Percentiles rank a stretch among this genome's conserved stretches.
These are phyloP conservation scores for Crithidia expoeki DNA, from an alignment of 208 protist species.

Conservation along the genomic window DNA sequence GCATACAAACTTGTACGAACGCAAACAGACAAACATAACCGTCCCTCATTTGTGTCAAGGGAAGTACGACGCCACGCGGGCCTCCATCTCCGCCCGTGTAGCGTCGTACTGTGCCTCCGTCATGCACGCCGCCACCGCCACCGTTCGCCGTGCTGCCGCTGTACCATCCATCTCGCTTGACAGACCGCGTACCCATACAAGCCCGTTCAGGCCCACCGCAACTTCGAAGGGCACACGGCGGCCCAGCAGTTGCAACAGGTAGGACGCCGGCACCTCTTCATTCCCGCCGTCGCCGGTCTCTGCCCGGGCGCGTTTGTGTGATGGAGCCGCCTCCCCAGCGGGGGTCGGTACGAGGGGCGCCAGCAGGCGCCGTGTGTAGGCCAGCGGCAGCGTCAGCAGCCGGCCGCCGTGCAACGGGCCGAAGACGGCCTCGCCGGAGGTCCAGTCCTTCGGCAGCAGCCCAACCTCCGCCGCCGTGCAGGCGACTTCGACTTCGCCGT, in stretches of 20 bases:
- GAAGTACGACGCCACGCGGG: constrained; percentile 75
- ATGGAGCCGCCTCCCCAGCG: neutral
- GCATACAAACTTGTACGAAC: neutral
- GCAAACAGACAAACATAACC: neutral
- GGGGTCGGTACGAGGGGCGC: constrained; percentile 19
- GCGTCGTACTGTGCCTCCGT: constrained; percentile 72
- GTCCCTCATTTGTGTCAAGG: constrained; percentile 11
- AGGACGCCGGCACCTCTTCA: constrained; percentile 47
- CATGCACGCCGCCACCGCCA: constrained; percentile 77
- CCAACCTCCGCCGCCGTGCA: constrained; percentile 78
- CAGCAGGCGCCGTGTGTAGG: constrained; percentile 73
- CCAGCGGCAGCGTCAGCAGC: constrained; percentile 64
- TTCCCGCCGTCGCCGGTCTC: constrained; percentile 9
- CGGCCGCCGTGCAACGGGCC: constrained; percentile 73
- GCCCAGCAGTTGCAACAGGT: constrained; percentile 66
- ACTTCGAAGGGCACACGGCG: constrained; percentile 74
- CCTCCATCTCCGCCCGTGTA: constrained; percentile 71
- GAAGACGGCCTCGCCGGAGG: constrained; percentile 77
- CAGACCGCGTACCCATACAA: constrained; percentile 83
- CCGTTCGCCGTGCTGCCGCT: constrained; percentile 59
- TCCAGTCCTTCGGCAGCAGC: constrained; percentile 82
- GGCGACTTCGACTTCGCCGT: constrained; percentile 66
- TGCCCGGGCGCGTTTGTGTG: constrained; percentile 26
- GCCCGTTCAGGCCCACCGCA: constrained; percentile 77
- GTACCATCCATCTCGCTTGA: constrained; percentile 45